Percentiles rank a stretch among this genome's conserved stretches.
These are phyloP conservation scores for Penicillium sp. DNA, from an alignment of 2,329 filamentous ascomycete species.

Conservation along the genomic window DNA sequence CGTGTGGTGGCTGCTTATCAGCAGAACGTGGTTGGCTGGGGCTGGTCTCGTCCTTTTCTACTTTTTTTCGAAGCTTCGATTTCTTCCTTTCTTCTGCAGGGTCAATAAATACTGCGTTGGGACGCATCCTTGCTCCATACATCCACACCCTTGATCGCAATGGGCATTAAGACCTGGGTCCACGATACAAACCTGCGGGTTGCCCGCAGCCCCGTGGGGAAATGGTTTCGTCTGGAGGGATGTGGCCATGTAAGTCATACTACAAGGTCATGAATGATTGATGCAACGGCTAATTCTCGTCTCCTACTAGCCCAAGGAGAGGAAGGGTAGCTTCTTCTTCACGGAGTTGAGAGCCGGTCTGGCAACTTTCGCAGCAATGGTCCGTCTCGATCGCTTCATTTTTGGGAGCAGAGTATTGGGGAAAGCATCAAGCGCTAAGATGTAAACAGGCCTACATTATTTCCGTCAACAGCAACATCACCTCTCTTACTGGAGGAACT, in stretches of 20 bases:
- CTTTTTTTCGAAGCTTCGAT: neutral
- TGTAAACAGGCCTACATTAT: conserved; percentile 67
- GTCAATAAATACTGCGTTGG: conserved; percentile 14
- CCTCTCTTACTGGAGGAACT: conserved; percentile 72
- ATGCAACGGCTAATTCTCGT: conserved; percentile 1
- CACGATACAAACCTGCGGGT: conserved; percentile 46
- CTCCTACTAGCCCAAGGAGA: conserved; percentile 61
- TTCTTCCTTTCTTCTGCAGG: conserved; percentile 1
- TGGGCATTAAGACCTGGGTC: conserved; percentile 22
- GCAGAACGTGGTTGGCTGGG: conserved; percentile 15
- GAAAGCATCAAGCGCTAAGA: too few relatives aligned
- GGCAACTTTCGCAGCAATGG: conserved; percentile 77
- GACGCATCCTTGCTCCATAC: conserved; percentile 5
- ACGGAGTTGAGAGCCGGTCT: conserved; percentile 83
- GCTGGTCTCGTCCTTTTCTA: conserved; percentile 5
- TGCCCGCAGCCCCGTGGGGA: conserved; percentile 66
- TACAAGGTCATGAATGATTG: neutral
- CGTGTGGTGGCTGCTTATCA: conserved; percentile 20
- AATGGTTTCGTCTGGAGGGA: conserved; percentile 78
- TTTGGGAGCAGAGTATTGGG: too few relatives aligned
- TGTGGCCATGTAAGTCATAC: conserved; percentile 70
- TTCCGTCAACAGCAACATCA: conserved; percentile 66
- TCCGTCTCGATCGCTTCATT: too few relatives aligned
- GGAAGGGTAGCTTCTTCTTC: conserved; percentile 75
- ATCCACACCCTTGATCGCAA: conserved; percentile 6